Base-by-base conservation (phyloP, 257 asterid species). In the Cynanchum wilfordii region DNA sequence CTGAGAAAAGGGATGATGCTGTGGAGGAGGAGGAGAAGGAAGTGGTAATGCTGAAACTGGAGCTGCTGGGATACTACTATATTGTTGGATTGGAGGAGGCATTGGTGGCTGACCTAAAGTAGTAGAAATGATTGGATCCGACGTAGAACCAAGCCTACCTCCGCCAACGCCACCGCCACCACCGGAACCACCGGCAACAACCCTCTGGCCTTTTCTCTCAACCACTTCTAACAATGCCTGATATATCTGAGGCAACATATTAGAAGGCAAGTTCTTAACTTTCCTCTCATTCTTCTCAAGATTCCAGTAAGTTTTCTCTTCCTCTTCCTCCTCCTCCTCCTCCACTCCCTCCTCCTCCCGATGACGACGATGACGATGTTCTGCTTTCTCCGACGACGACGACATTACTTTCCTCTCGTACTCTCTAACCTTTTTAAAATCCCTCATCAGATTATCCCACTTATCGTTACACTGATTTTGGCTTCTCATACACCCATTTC, bases 381-480 rank as follows among this genome's bases (percentile, higher is more conserved):
- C 68, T 1, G 33, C 70, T 45, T 47, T 40, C 55, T 54, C 84
- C 54, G 78, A 76, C 38, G 38, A 30, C 33, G 33, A 33, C 38
- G 38, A 2, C 38, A 33, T 33, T 15, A 70, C 58, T 71, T 76
- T 80, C 79, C 79, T 73, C 77, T 94, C 91, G 27, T 85, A 84
- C 33, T 91, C 96, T 63, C 97, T 85, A 15, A 94, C 90, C 69
- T 87, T 91, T 86, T 94, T 94, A 87, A 91, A 94, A 86, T 94
- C 98, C 66, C 97, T 80, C 97, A 90, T 90, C 22, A 93, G 82
- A 85, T 89, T 93, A 72, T 93, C 98, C 98, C 97, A 90, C 50
- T 94, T 94, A 58, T 94, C 98, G 64, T 94, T 94, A 74, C 98
- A 94, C 84, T 94, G 98, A 10, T 86, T 94, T 55, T 91, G 98